Evolutionary conservation across 805 yeast species (phyloP).

Genomic region (Lipomyces chichibuensis): DNA sequence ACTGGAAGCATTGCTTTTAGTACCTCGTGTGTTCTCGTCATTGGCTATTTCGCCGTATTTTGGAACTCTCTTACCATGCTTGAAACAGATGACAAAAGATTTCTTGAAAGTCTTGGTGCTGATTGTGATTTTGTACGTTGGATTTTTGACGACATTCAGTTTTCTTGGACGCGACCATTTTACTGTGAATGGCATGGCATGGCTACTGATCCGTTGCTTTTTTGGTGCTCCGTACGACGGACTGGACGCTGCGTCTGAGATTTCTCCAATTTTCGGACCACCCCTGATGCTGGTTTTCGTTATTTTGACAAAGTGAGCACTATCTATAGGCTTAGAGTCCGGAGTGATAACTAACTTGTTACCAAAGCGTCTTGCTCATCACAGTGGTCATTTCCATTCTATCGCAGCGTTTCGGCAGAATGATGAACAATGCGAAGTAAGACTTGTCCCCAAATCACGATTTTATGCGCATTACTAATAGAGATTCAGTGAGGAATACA

Average conservation of each 20-base stretch:
- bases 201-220: conserved; percentile 43
- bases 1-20: conserved; percentile 41
- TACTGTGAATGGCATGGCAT: conserved; percentile 41
- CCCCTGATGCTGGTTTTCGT: conserved; percentile 43
- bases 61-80: conserved; percentile 44
- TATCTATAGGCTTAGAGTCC: neutral
- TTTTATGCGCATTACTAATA: neutral
- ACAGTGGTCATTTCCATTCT: conserved; percentile 45
- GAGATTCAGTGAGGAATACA: conserved; percentile 40
- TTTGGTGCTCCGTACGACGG: conserved; percentile 44
- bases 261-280: conserved; percentile 43
- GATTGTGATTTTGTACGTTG: conserved; percentile 41
- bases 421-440: conserved; percentile 42
- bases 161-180: conserved; percentile 42
- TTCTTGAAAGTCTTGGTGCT: conserved; percentile 41
- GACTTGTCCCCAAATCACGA: neutral
- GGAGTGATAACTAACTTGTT: neutral
- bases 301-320: conserved; percentile 33
- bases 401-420: conserved; percentile 42
- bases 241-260: conserved; percentile 42
- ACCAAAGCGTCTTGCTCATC: conserved; percentile 38
- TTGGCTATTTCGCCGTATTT: conserved; percentile 43
- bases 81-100: conserved; percentile 42
- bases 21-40: conserved; percentile 42
- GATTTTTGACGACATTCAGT: conserved; percentile 44